phyloP scores from a whole-genome alignment of 768 basidiomycete species.

The Cubamyces sp. region DNA sequence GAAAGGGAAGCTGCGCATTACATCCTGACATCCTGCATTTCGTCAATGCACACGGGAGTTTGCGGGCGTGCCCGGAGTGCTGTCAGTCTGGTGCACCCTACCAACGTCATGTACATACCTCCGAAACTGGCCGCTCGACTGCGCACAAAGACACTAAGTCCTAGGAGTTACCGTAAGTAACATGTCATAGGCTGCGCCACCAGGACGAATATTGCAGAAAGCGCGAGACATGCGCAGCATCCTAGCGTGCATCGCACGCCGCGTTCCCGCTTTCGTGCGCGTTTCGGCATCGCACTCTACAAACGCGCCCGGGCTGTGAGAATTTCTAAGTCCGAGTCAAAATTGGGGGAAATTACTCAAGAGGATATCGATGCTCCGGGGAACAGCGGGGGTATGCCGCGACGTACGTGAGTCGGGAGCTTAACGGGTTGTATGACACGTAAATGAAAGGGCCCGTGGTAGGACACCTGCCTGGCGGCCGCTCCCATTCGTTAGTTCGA shows the following conservation, averaged over 20 bases:
- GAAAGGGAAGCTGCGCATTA: too few species aligned
- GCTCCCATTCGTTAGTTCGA: background rate
- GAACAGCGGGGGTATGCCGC: background rate
- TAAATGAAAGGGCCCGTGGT: background rate
- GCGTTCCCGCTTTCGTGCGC: background rate
- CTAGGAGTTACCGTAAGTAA: too few species aligned
- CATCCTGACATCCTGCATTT: too few species aligned
- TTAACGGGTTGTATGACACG: conserved; percentile 2
- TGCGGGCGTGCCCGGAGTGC: too few species aligned
- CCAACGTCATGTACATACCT: too few species aligned
- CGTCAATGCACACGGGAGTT: too few species aligned
- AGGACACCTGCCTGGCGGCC: background rate
- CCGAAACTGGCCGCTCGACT: too few species aligned
- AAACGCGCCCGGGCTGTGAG: background rate
- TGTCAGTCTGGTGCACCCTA: too few species aligned
- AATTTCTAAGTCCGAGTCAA: too few species aligned
- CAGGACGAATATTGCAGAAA: background rate
- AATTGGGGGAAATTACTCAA: too few species aligned
- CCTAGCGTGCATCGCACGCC: background rate
- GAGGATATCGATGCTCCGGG: background rate
- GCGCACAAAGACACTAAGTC: too few species aligned
- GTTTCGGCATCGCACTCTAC: background rate
- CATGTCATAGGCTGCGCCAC: background rate
- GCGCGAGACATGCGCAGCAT: background rate
- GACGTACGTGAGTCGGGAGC: conserved; percentile 19